A percentile compares a stretch with the other conserved stretches of the same genome.
These are phyloP conservation scores for Oenanthe sinensis DNA, from an alignment of 129 eudicot species.

Conservation along the genomic window DNA sequence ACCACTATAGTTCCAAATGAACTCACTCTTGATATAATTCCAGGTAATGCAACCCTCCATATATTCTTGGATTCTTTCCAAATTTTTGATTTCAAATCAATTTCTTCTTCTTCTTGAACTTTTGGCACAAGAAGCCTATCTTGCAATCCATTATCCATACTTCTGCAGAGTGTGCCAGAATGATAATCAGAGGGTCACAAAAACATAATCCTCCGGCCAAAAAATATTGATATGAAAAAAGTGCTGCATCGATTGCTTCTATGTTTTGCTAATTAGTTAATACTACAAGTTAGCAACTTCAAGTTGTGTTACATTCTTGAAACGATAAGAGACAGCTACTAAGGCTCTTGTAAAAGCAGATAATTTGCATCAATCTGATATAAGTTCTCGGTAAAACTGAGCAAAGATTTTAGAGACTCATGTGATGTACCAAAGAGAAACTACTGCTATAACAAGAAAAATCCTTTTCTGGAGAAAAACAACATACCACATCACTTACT, in stretches of 20 bases:
- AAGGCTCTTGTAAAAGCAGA: too few species aligned
- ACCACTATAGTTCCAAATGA: conserved; percentile 56
- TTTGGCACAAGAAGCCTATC: conserved; percentile 32
- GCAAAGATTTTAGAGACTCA: not conserved
- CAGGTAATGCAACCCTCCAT: conserved; percentile 74
- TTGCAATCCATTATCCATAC: conserved; percentile 23
- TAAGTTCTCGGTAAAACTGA: not conserved
- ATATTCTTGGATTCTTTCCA: conserved; percentile 57
- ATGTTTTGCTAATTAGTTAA: not conserved
- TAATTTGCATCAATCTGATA: not conserved
- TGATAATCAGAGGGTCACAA: not conserved
- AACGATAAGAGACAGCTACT: not conserved
- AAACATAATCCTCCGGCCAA: not conserved
- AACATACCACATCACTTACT: not conserved
- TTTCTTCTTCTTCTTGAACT: conserved; percentile 20
- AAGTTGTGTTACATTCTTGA: not conserved
- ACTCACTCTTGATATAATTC: conserved; percentile 51
- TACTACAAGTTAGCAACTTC: not conserved
- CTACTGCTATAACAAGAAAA: not conserved
- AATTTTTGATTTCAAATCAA: conserved; percentile 31
- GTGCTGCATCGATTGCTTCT: not conserved
- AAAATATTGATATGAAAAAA: not conserved
- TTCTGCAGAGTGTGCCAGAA: not conserved
- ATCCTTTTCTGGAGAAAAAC: not conserved
- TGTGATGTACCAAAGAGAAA: not conserved